These are phyloP conservation scores for Trypanosoma vivax DNA, from an alignment of 208 protist species.

Conservation along the genomic window DNA sequence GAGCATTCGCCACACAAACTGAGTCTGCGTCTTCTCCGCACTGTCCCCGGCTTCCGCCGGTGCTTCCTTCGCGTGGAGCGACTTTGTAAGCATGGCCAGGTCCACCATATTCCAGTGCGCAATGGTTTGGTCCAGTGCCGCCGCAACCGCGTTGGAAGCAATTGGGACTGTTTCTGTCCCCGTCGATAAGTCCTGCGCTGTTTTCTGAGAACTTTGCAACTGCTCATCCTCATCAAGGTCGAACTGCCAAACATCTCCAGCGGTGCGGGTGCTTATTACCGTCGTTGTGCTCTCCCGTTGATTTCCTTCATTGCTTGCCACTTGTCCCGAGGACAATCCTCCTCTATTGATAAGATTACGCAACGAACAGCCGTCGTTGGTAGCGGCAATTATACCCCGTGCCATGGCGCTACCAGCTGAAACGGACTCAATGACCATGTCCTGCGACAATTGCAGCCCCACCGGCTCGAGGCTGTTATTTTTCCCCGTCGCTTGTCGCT, in stretches of 20 bases:
- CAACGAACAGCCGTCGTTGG: slow-evolving; percentile 35
- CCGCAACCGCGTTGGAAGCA: background rate
- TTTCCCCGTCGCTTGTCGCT: slow-evolving; percentile 21
- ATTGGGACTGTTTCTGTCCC: background rate
- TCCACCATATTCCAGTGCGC: slow-evolving; percentile 24
- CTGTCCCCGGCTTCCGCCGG: too few relatives aligned
- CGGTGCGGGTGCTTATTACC: too few relatives aligned
- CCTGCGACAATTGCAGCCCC: slow-evolving; percentile 46
- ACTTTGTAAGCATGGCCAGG: too few relatives aligned
- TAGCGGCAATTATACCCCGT: slow-evolving; percentile 29
- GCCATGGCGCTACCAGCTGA: slow-evolving; percentile 41
- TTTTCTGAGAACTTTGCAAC: background rate
- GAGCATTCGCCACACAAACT: slow-evolving; percentile 45
- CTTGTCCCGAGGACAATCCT: too few relatives aligned
- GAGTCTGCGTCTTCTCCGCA: background rate
- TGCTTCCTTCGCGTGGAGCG: too few relatives aligned
- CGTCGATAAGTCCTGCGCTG: background rate
- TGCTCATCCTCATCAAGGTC: slow-evolving; percentile 48
- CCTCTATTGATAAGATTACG: slow-evolving; percentile 39
- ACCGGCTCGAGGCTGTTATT: slow-evolving; percentile 34
- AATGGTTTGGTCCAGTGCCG: background rate
- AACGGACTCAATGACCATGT: slow-evolving; percentile 39
- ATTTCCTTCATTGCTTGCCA: too few relatives aligned
- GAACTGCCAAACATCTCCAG: slow-evolving; percentile 40
- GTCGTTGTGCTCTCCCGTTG: too few relatives aligned